phyloP scores from a whole-genome alignment of 2,329 filamentous ascomycete genomes.

The Microthyrium microscopicum region DNA sequence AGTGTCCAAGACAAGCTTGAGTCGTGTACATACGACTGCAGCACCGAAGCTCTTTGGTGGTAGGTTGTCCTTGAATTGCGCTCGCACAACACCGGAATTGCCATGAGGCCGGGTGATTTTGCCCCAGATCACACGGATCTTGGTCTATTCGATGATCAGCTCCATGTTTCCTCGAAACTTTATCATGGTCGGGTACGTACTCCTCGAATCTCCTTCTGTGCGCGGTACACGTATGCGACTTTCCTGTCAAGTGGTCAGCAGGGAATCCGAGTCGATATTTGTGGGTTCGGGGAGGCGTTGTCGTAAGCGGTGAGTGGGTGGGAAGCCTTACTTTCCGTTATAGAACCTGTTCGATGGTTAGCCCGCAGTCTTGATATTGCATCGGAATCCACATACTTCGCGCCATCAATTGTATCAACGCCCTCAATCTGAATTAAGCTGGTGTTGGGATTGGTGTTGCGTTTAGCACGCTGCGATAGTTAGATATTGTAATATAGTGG shows the following conservation, averaged over 20 bases:
- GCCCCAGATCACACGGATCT: constrained; percentile 68
- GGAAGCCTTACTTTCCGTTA: too few relatives aligned
- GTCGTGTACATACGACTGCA: constrained; percentile 14
- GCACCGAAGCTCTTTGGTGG: constrained; percentile 90
- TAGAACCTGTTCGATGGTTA: constrained; percentile 51
- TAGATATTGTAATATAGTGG: constrained; percentile 66
- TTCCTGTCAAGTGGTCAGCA: constrained; percentile 98
- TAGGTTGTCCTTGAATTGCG: constrained; percentile 92
- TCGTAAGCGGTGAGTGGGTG: too few relatives aligned
- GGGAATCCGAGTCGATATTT: too few relatives aligned
- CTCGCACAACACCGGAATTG: constrained; percentile 95
- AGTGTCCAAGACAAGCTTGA: constrained; percentile 6
- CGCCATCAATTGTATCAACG: constrained; percentile 77
- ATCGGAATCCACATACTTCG: constrained; percentile 42
- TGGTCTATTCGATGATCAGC: background rate
- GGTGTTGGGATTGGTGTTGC: constrained; percentile 76
- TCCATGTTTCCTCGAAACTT: background rate
- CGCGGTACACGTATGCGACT: constrained; percentile 97
- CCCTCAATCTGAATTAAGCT: constrained; percentile 98
- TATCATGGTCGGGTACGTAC: constrained; percentile 63
- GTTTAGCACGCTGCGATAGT: constrained; percentile 90
- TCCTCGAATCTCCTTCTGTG: constrained; percentile 87
- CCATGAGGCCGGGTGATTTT: constrained; percentile 80
- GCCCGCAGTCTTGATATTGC: background rate
- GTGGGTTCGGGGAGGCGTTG: too few relatives aligned